phyloP scores from a whole-genome alignment of 2,329 filamentous ascomycete genomes.

The Meredithiella fracta region DNA sequence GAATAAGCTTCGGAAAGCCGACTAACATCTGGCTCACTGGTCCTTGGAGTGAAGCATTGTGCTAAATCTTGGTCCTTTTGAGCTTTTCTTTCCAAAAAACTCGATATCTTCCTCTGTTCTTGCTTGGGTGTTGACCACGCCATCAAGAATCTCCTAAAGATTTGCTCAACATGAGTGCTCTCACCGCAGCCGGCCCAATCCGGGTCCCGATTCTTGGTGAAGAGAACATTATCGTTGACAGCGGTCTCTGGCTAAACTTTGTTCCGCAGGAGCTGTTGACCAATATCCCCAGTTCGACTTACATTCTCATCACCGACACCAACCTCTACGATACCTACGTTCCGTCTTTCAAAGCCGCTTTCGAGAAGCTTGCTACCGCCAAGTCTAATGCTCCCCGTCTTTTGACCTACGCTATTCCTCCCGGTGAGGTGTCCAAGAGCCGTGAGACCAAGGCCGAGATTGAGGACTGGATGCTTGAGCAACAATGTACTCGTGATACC shows the following conservation, averaged over 20 bases:
- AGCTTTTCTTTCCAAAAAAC: no score
- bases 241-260: slow-evolving; percentile 73
- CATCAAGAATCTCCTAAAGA: no score
- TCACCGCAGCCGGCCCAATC: slow-evolving; percentile 2
- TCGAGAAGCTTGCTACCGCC: slow-evolving; percentile 20
- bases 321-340: slow-evolving; percentile 74
- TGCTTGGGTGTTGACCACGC: no score
- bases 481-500: slow-evolving; percentile 87
- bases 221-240: slow-evolving; percentile 81
- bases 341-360: slow-evolving; percentile 45
- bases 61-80: no score
- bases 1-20: no score
- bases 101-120: no score
- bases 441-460: slow-evolving; percentile 87
- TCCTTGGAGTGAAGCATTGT: no score
- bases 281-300: slow-evolving; percentile 70
- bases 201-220: slow-evolving; percentile 63
- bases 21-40: no score
- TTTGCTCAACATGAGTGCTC: background rate
- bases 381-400: slow-evolving; percentile 42
- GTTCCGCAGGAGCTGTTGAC: slow-evolving; percentile 65
- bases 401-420: slow-evolving; percentile 71
- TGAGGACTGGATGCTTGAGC: slow-evolving; percentile 89
- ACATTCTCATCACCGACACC: slow-evolving; percentile 91
- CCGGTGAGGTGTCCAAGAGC: slow-evolving; percentile 86